Evolutionary conservation across 352 stramenopile genomes (phyloP).

Genomic region (Discostella stelligera): DNA sequence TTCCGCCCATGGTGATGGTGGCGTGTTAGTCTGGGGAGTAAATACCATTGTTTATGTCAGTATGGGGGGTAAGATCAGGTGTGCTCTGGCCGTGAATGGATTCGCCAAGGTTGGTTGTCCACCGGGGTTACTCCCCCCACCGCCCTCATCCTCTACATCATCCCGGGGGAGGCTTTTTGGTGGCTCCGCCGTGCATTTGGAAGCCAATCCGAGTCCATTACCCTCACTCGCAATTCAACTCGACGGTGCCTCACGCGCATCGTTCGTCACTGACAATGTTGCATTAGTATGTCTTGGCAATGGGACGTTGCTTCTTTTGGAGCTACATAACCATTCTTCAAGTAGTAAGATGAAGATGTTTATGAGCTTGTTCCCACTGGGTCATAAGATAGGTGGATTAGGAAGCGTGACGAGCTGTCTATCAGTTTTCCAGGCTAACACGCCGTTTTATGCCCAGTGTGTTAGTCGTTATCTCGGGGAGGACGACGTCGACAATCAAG

Average conservation of each 20-base stretch:
- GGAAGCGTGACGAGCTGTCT: slow-evolving; percentile 56
- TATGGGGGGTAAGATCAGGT: slow-evolving; percentile 60
- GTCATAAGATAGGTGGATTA: slow-evolving; percentile 56
- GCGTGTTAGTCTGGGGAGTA: slow-evolving; percentile 65
- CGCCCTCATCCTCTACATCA: background rate
- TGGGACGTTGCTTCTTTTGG: slow-evolving; percentile 66
- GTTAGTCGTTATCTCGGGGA: slow-evolving; percentile 26
- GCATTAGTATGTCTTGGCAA: slow-evolving; percentile 67
- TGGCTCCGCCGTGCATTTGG: slow-evolving; percentile 26
- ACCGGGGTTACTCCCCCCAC: slow-evolving; percentile 33
- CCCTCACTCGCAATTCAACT: slow-evolving; percentile 67
- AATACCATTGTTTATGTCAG: slow-evolving; percentile 67
- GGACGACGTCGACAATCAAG: background rate
- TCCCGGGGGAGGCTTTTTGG: background rate
- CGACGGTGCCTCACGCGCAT: slow-evolving; percentile 59
- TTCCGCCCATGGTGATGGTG: slow-evolving; percentile 9
- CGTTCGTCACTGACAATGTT: slow-evolving; percentile 53
- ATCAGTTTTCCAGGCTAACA: slow-evolving; percentile 34
- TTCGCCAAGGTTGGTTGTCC: slow-evolving; percentile 59
- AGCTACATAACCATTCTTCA: slow-evolving; percentile 39
- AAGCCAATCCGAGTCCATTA: slow-evolving; percentile 71
- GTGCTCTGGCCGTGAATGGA: slow-evolving; percentile 68
- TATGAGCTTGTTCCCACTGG: slow-evolving; percentile 62
- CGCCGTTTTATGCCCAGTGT: slow-evolving; percentile 29
- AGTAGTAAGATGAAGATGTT: slow-evolving; percentile 18